Evolutionary conservation across 192 early-diverging fungal species (phyloP), one percentile per base, ranked within the genome.

Genomic region (Coemansia sp.): DNA sequence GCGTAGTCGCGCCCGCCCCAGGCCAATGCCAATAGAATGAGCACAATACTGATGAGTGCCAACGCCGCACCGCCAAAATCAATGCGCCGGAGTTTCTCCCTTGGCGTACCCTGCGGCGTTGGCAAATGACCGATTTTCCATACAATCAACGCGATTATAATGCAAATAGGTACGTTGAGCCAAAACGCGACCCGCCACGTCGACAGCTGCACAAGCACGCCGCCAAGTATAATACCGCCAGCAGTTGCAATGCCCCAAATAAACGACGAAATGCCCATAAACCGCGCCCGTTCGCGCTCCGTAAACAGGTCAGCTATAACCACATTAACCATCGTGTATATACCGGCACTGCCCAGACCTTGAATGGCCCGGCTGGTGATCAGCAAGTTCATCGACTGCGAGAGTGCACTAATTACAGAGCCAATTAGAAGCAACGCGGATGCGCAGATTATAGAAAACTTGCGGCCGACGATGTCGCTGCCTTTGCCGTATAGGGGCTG

Each of bases 401-500:
- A 64, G 7, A 69, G 47, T 1, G 67, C 83, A 29, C 70, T 74
- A 14, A 83, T 51, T 3, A 70, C 61, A 1, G 74, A 83, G 12
- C 74, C 83, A 18, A 70, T 57, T n/a, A 81, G 39, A 35, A 85
- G 75, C 12, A 78, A 11, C 4, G 65, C 0, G 7, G 69, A 72
- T 5, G 83, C 69, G 45, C 62, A 45, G 4, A 81, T 53, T 18
- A 85, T 59, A 4, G 64, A 54, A 10, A 60, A 50, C 13, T 62
- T 65, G 22, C 78, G 81, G 1, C 83, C 83, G 64, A 88, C 81
- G 20, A 95, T 88, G 62, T 94, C 92, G 41, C 89, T 83, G 35
- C 93, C 66, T 57, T 88, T 92, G n/a, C 93, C 94, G 74, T 94
- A 96, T 1, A 90, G 56, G 16, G 90, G 88, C 50, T 88, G 82